A percentile compares a stretch with the other conserved stretches of the same genome.
Conservation (phyloP, 495 filamentous ascomycete species). For the Trichoderma gamsii region DNA sequence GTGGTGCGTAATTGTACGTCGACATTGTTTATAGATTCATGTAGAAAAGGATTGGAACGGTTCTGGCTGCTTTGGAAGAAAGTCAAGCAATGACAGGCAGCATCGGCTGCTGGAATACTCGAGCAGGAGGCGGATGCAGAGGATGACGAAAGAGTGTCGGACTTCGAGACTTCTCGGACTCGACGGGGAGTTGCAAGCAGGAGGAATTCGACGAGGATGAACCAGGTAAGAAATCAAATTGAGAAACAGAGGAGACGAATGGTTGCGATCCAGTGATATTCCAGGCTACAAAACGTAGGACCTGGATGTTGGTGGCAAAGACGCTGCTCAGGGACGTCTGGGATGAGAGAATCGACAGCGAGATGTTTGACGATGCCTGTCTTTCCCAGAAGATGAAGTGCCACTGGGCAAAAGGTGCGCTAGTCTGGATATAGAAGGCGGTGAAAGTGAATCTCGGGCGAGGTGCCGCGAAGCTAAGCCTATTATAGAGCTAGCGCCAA, state of each 20-base stretch:
- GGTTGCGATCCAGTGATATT: background rate
- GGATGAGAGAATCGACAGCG: background rate
- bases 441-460: background rate
- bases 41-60: background rate
- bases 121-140: background rate
- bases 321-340: background rate
- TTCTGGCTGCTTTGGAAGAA: background rate
- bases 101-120: background rate
- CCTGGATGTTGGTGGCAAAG: background rate
- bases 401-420: background rate
- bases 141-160: background rate
- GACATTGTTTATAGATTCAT: conserved; percentile 27
- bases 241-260: background rate
- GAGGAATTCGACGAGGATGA: background rate
- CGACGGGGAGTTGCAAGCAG: background rate
- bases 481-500: background rate
- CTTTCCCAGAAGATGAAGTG: background rate
- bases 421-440: background rate
- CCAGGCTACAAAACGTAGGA: background rate
- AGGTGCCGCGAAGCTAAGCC: background rate
- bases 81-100: background rate
- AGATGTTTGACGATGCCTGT: background rate
- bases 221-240: background rate
- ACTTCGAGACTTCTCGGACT: conserved; percentile 13
- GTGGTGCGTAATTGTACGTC: conserved; percentile 49